These are phyloP conservation scores for Sporothrix pallida DNA, from an alignment of 2,329 filamentous ascomycete genomes.

Conservation along the genomic window DNA sequence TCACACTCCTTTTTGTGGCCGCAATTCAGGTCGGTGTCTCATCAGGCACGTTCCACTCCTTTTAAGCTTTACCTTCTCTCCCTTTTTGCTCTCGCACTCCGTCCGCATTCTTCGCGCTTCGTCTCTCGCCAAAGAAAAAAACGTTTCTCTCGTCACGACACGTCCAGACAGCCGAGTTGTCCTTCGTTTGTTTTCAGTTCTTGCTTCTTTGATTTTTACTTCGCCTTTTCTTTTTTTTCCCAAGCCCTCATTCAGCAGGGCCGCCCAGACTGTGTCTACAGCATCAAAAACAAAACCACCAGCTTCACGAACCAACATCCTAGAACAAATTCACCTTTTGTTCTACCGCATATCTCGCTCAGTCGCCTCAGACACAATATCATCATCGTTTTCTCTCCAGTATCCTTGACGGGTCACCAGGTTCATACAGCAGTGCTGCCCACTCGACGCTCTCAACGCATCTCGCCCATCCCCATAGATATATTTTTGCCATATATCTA, in stretches of 20 bases:
- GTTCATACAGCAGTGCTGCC: conserved; percentile 40
- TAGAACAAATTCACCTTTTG: conserved; percentile 30
- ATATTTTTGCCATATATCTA: conserved; percentile 21
- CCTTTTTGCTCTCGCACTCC: conserved; percentile 10
- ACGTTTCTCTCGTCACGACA: conserved; percentile 21
- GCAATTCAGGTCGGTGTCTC: conserved; percentile 35
- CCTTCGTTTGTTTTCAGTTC: conserved; percentile 1
- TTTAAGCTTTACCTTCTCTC: conserved; percentile 24
- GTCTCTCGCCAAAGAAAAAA: not conserved
- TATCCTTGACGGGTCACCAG: conserved; percentile 39
- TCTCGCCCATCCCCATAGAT: conserved; percentile 28
- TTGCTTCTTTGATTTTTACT: conserved; percentile 15
- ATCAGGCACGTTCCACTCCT: conserved; percentile 36
- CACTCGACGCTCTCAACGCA: conserved; percentile 34
- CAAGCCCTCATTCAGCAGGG: conserved; percentile 30
- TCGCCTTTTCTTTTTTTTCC: not conserved
- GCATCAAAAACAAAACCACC: conserved; percentile 23
- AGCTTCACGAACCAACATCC: conserved; percentile 16
- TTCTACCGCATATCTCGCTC: conserved; percentile 39
- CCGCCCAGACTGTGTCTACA: conserved; percentile 29
- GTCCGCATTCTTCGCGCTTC: conserved; percentile 24
- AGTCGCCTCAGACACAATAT: conserved; percentile 1
- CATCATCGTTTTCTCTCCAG: conserved; percentile 28
- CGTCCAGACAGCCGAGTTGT: conserved; percentile 29
- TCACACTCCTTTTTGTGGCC: conserved; percentile 35